Evolutionary conservation across 805 yeast genomes (phyloP), one percentile per base, ranked within the genome.

Genomic region (Kazachstania martiniae): DNA sequence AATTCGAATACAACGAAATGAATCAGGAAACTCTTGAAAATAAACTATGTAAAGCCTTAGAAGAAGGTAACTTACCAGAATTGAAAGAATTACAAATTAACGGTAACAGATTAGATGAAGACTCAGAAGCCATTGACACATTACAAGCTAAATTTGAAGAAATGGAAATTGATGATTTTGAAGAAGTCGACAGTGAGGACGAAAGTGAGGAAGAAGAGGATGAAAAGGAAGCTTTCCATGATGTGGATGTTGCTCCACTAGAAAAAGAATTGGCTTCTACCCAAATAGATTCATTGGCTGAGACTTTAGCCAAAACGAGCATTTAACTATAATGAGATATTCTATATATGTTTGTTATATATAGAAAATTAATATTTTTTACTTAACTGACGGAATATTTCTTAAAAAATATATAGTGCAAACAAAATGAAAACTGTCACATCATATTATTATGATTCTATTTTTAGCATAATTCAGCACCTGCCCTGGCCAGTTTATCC

Each of bases 81-180:
- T 66, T 91, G 53, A 63, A 72, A 50, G 33, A 51, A 8, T 65
- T 91, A 43, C 97, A 91, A 64, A 69, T 91, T 43, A 89, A 91
- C 52, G 99, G 99, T 53, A 91, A 91, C 62, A 67, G 83, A 53
- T 80, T 91, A 48, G 83, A 83, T 31, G 97, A 91, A 56, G 97
- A 89, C 42, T 74, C 83, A 26, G 80, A 74, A 37, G 63, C 68
- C 14, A 57, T 91, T 35, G 81, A 74, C 34, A 58, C 62, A 32
- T 72, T 89, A 41, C 66, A 57, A 29, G 72, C 64, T 14, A 56
- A 76, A 12, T 85, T 89, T 44, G 89, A 80, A 54, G 63, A 91
- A 21, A 95, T 89, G 48, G 98, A 91, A 53, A 67, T 91, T 31
- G 97, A 89, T 47, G 98, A 91, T 46, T 71, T 91, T 61, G 98